A percentile compares a stretch with the other conserved stretches of the same genome.
Evolutionary conservation across 2,329 filamentous ascomycete species (phyloP).

Genomic region (Huntiella abstrusa): DNA sequence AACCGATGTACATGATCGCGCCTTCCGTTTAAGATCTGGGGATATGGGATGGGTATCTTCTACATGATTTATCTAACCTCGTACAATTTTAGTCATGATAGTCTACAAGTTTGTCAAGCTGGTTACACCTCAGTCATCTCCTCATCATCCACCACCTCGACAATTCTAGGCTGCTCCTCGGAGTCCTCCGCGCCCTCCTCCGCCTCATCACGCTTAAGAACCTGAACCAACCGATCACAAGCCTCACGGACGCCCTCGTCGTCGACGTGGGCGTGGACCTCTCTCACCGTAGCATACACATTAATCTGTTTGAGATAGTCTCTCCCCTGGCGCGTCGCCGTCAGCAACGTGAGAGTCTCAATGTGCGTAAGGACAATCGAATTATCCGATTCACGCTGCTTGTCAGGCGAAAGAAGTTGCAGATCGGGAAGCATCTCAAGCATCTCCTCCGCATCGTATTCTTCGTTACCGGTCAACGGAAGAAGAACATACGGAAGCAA

Average conservation of each 20-base stretch:
- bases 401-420: constrained; percentile 76
- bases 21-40: too few relatives aligned
- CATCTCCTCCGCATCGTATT: constrained; percentile 73
- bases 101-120: not conserved
- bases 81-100: not conserved
- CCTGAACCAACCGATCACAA: constrained; percentile 77
- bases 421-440: constrained; percentile 76
- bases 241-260: constrained; percentile 67
- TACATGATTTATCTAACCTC: not conserved
- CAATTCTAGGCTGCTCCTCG: constrained; percentile 23
- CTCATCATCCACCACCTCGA: constrained; percentile 28
- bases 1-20: too few relatives aligned
- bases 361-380: constrained; percentile 72
- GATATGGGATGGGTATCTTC: not conserved
- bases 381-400: constrained; percentile 59
- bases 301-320: constrained; percentile 57
- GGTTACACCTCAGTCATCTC: constrained; percentile 34
- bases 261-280: constrained; percentile 61
- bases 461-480: constrained; percentile 73
- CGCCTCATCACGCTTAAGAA: constrained; percentile 64
- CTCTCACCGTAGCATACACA: constrained; percentile 77
- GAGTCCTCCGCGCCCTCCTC: constrained; percentile 23
- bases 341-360: constrained; percentile 71
- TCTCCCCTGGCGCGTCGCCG: constrained; percentile 56
- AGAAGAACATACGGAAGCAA: constrained; percentile 77